phyloP scores from a whole-genome alignment of 371 early-diverging fungal species.

The Sporodiniella umbellata region DNA sequence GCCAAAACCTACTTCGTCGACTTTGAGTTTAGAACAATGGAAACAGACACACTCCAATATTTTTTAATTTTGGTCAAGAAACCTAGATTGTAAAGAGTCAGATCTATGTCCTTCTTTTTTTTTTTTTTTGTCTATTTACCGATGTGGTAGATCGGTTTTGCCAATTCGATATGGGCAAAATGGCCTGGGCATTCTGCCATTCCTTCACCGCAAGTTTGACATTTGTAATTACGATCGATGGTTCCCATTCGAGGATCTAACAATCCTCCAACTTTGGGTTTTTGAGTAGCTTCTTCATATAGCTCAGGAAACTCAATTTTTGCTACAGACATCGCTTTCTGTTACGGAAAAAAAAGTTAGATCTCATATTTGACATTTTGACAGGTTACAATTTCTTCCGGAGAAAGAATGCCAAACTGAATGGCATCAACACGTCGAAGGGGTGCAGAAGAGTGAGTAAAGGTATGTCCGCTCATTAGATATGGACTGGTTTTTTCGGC shows the following conservation, averaged over 20 bases:
- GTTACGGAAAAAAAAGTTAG: conserved; percentile 14
- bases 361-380: conserved; percentile 2
- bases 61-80: conserved; percentile 90
- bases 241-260: conserved; percentile 99
- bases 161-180: conserved; percentile 99
- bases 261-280: conserved; percentile 86
- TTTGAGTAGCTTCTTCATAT: conserved; percentile 88
- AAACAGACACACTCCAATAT: conserved; percentile 99
- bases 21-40: conserved; percentile 95
- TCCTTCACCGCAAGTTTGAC: conserved; percentile 96
- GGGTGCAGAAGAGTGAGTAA: conserved; percentile 87
- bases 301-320: conserved; percentile 94
- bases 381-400: conserved; percentile 90
- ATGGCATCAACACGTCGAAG: conserved; percentile 85
- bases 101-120: too few species aligned
- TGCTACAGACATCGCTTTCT: conserved; percentile 97
- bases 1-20: conserved; percentile 62
- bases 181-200: conserved; percentile 99
- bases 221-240: conserved; percentile 97
- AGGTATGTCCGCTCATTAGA: conserved; percentile 60
- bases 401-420: conserved; percentile 96
- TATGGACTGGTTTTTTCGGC: conserved; percentile 1
- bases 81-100: conserved; percentile 38
- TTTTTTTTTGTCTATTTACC: conserved; percentile 32
- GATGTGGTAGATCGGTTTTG: conserved; percentile 97